A percentile compares a stretch with the other conserved stretches of the same genome.
Evolutionary conservation across 768 basidiomycete species (phyloP).

Genomic region (Collybia mongolica): DNA sequence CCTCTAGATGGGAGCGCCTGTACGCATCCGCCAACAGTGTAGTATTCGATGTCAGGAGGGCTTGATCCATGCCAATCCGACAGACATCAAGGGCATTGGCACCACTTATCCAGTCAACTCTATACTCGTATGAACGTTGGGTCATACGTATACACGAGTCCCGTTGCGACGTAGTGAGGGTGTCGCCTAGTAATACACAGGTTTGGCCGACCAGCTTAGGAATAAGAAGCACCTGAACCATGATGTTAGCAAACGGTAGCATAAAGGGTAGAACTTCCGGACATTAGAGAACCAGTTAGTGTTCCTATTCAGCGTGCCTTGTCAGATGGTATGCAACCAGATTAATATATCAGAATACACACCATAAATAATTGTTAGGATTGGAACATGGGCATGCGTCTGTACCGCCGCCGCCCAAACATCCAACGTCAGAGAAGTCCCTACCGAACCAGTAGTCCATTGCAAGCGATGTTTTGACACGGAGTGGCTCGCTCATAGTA

Average conservation of each 20-base stretch:
- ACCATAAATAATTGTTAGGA: conserved; percentile 39
- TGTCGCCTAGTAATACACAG: conserved; percentile 53
- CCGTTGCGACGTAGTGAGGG: conserved; percentile 39
- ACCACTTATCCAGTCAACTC: conserved; percentile 52
- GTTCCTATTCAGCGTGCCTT: conserved; percentile 41
- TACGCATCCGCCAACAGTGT: conserved; percentile 51
- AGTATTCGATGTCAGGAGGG: conserved; percentile 37
- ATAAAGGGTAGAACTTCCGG: no score
- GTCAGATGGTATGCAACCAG: neutral
- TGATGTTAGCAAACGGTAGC: no score
- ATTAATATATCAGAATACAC: conserved; percentile 5
- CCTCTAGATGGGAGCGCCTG: conserved; percentile 47
- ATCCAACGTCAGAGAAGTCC: conserved; percentile 53
- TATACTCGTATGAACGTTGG: conserved; percentile 47
- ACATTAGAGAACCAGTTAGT: conserved; percentile 67
- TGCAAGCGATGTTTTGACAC: conserved; percentile 41
- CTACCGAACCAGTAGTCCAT: conserved; percentile 66
- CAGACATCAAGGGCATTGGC: conserved; percentile 69
- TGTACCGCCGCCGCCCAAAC: conserved; percentile 55
- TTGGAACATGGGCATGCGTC: conserved; percentile 54
- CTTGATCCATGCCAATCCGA: conserved; percentile 57
- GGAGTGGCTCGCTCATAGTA: conserved; percentile 37
- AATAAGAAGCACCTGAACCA: conserved; percentile 53
- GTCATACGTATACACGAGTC: conserved; percentile 50
- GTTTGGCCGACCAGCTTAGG: conserved; percentile 55